These are phyloP conservation scores for Pythium guiyangense DNA, from an alignment of 352 stramenopile genomes.

Conservation along the genomic window DNA sequence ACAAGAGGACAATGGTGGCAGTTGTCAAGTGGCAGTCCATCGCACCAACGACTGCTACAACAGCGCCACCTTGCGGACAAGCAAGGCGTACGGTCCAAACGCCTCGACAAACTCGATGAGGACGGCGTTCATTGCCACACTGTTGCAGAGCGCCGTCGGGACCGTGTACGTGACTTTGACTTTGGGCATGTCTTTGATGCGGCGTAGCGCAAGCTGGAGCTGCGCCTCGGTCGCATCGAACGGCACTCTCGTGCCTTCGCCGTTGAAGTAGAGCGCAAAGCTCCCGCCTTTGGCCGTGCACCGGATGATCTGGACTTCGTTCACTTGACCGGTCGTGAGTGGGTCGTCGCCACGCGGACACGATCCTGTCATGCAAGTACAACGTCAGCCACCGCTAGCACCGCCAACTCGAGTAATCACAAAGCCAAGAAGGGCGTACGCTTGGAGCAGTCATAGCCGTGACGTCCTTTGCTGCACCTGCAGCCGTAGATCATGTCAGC, in stretches of 20 bases:
- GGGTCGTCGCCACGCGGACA: constrained; percentile 88
- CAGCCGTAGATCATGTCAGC: constrained; percentile 86
- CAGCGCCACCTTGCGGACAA: not conserved
- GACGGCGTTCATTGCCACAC: constrained; percentile 35
- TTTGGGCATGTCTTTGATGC: constrained; percentile 21
- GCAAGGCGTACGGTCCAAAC: constrained; percentile 47
- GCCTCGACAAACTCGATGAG: constrained; percentile 56
- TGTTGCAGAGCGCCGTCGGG: constrained; percentile 38
- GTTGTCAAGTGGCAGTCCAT: too few species aligned
- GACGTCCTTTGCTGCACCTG: constrained; percentile 75
- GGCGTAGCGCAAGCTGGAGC: constrained; percentile 48
- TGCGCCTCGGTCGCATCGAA: constrained; percentile 44
- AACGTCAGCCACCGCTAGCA: too few species aligned
- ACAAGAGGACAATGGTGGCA: constrained; percentile 1
- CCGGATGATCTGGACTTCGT: constrained; percentile 77
- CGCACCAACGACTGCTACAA: not conserved
- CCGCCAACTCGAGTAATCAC: not conserved
- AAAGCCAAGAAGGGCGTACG: constrained; percentile 13
- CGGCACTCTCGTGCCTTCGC: constrained; percentile 40
- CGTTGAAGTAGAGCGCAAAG: constrained; percentile 70
- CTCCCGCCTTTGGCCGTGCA: constrained; percentile 67
- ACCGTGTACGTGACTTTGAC: constrained; percentile 50
- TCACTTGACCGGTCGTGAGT: constrained; percentile 76
- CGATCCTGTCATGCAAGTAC: constrained; percentile 21
- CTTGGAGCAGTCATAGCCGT: constrained; percentile 83